These are phyloP conservation scores for Tirmania nivea DNA, from an alignment of 495 filamentous ascomycete species.

Conservation along the genomic window DNA sequence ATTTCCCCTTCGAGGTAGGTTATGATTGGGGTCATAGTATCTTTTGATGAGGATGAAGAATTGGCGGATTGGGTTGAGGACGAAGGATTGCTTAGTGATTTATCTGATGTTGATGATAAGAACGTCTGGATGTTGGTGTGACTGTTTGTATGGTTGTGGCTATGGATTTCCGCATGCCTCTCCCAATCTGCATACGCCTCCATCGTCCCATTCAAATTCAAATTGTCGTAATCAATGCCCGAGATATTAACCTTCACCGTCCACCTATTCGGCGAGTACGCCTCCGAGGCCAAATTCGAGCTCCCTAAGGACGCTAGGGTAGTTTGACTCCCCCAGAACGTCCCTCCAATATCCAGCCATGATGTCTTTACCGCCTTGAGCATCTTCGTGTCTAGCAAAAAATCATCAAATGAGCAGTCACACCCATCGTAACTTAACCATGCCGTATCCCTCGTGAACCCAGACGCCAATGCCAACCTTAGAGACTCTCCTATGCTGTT, in stretches of 20 bases:
- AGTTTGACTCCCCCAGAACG: constrained; percentile 42
- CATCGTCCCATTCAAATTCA: constrained; percentile 56
- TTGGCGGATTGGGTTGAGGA: background rate
- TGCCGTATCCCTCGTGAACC: constrained; percentile 27
- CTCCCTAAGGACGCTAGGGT: constrained; percentile 9
- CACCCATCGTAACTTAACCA: constrained; percentile 27
- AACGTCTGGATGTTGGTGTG: background rate
- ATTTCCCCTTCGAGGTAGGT: constrained; percentile 62
- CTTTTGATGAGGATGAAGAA: background rate
- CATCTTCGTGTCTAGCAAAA: constrained; percentile 35
- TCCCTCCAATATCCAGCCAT: constrained; percentile 41
- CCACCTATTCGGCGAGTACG: constrained; percentile 37
- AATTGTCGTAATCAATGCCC: constrained; percentile 37
- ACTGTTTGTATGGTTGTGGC: no score
- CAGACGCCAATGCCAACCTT: constrained; percentile 27
- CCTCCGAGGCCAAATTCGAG: constrained; percentile 1
- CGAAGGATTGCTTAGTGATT: background rate
- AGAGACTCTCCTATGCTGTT: constrained; percentile 35
- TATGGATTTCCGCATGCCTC: constrained; percentile 21
- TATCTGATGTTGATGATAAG: background rate
- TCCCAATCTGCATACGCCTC: constrained; percentile 52
- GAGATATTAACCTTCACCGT: constrained; percentile 54
- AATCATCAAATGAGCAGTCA: constrained; percentile 29
- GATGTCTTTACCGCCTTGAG: constrained; percentile 36
- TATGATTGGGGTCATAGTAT: constrained; percentile 24